Percentiles rank a stretch among this genome's conserved stretches.
phyloP scores from a whole-genome alignment of 352 stramenopile genomes.

The Phytophthora idaei region DNA sequence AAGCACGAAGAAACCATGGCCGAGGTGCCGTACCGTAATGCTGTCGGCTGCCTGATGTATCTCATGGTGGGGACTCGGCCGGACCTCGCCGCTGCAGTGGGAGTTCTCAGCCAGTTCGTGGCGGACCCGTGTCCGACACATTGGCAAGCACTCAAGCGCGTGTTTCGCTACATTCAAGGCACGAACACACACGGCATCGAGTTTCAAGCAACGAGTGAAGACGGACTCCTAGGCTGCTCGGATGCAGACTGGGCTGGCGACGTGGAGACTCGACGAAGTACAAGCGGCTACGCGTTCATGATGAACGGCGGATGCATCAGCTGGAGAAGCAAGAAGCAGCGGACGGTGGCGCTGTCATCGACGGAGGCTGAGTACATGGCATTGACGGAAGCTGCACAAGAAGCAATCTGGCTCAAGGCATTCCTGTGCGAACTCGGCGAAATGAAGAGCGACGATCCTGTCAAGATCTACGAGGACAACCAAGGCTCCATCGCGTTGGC shows the following conservation, averaged over 20 bases:
- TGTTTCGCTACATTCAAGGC: neutral
- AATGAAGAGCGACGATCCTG: neutral
- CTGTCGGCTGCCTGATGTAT: neutral
- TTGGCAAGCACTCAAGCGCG: neutral
- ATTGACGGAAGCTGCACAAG: neutral
- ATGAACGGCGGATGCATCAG: too few species aligned
- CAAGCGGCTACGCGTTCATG: too few species aligned
- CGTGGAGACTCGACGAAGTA: neutral
- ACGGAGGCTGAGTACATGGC: neutral
- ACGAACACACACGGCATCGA: neutral
- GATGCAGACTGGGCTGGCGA: neutral
- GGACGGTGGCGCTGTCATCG: too few species aligned
- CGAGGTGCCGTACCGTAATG: neutral
- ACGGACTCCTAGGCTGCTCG: neutral
- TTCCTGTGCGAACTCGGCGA: neutral
- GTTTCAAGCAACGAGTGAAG: neutral
- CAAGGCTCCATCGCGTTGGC: neutral
- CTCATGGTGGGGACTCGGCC: neutral
- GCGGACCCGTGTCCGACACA: neutral
- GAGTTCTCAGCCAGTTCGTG: neutral
- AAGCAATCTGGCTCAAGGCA: neutral
- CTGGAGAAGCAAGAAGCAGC: too few species aligned
- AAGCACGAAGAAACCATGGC: neutral
- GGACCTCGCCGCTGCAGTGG: neutral
- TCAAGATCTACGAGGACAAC: slow-evolving; percentile 1